Evolutionary conservation across 345 rosid species (phyloP), one percentile per base, ranked within the genome.

Genomic region (Limnanthes douglasii): DNA sequence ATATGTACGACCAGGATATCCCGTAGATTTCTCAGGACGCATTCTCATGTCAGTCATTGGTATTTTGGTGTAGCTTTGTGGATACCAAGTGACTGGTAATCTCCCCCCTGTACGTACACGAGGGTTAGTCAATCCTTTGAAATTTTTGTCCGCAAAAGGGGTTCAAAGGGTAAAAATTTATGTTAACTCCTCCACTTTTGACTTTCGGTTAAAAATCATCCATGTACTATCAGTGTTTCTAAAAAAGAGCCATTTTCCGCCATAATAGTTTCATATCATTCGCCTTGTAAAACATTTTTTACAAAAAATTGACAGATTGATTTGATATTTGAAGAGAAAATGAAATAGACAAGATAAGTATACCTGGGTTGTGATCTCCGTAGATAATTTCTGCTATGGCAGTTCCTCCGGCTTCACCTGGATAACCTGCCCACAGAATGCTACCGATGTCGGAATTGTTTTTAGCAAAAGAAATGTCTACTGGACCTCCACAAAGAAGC

Each of bases 361-460:
- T 22, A 78, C 95, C 95, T 17, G 95, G 97, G 45, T 88, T 88
- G 50, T 78, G 86, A 11, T 83, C 83, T 15, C 97, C 97, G 20
- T 78, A 79, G 28, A 88, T 61, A 62, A 83, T 59, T 50, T 88
- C 86, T n/a, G 90, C 72, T 15, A 79, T 64, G 4, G 97, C 95
- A 45, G 22, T 34, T 2, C 86, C 95, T 21, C 95, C 97, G 6
- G 60, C 83, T 63, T 88, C 80, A 21, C 95, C 93, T 0, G 95
- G 97, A 66, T 83, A 88, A 53, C 97, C 95, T 36, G 84, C 97
- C 93, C 97, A 88, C 29, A 88, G 28, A 35, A 88, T 78, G 52
- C 80, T 53, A 37, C 90, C 93, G 9, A 83, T 69, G 8, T 66
- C 72, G 7, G 25, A 27, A 24, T 69, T 70, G 8, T 54, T 4